Evolutionary conservation across 805 yeast species (phyloP).

Genomic region (Suhomyces tanzawaensis): DNA sequence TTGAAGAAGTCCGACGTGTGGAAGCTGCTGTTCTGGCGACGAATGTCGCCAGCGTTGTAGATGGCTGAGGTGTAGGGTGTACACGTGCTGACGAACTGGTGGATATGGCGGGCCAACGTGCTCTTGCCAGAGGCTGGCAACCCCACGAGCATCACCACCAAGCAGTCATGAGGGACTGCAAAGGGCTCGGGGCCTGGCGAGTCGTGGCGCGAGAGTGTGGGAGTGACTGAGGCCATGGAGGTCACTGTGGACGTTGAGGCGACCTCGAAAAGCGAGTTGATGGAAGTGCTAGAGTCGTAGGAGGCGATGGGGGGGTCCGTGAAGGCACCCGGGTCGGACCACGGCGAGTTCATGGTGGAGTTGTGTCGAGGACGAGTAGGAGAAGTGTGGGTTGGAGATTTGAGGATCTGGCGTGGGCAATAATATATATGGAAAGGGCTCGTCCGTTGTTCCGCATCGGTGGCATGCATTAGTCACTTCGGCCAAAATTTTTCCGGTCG

Average conservation of each 20-base stretch:
- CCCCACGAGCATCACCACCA: constrained; percentile 36
- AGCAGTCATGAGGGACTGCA: constrained; percentile 12
- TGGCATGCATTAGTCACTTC: constrained; percentile 2
- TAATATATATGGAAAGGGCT: neutral
- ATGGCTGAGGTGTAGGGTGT: constrained; percentile 25
- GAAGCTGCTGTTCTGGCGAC: constrained; percentile 34
- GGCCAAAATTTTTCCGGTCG: constrained; percentile 10
- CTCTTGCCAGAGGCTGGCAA: constrained; percentile 44
- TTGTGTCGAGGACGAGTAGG: neutral
- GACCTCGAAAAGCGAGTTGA: constrained; percentile 29
- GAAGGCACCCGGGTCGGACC: neutral
- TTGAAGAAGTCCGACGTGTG: constrained; percentile 37
- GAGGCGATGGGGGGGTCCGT: neutral
- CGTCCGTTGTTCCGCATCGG: neutral
- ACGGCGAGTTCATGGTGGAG: neutral
- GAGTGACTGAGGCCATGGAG: constrained; percentile 18
- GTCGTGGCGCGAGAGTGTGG: constrained; percentile 13
- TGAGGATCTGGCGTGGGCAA: too few relatives aligned
- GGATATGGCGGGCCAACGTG: constrained; percentile 35
- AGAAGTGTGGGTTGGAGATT: neutral
- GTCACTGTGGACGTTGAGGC: constrained; percentile 9
- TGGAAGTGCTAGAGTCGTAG: constrained; percentile 22
- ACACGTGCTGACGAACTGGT: constrained; percentile 24
- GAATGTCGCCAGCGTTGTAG: constrained; percentile 53
- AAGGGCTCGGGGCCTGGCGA: constrained; percentile 3